These are phyloP conservation scores for Trametes versicolor DNA, from an alignment of 1,284 basidiomycete genomes.

Conservation along the genomic window DNA sequence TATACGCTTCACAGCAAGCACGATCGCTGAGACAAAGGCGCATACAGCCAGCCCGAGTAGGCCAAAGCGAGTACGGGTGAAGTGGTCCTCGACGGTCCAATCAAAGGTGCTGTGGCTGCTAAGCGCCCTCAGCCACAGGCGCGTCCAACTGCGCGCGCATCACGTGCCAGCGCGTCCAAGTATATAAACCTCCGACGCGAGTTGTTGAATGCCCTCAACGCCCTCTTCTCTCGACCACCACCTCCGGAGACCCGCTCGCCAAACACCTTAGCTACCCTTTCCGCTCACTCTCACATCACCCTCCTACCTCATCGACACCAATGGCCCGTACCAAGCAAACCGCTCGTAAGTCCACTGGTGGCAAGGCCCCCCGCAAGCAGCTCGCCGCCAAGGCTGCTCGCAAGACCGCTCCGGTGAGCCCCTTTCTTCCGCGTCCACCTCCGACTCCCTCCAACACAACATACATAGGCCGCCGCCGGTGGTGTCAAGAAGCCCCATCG, in stretches of 20 bases:
- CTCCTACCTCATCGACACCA: slow-evolving; percentile 27
- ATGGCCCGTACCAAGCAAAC: slow-evolving; percentile 82
- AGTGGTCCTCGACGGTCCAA: background rate
- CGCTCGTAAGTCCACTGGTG: slow-evolving; percentile 88
- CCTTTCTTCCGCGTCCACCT: background rate
- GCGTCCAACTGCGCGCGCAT: slow-evolving; percentile 33
- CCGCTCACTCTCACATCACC: slow-evolving; percentile 16
- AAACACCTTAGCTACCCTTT: slow-evolving; percentile 21
- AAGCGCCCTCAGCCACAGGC: slow-evolving; percentile 38
- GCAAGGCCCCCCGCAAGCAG: slow-evolving; percentile 91
- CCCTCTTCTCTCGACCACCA: slow-evolving; percentile 37
- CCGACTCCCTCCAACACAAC: slow-evolving; percentile 2
- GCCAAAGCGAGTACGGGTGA: background rate
- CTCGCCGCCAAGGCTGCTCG: slow-evolving; percentile 87
- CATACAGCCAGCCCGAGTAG: slow-evolving; percentile 8
- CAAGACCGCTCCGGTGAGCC: slow-evolving; percentile 63
- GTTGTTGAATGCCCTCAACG: slow-evolving; percentile 36
- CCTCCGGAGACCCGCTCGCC: slow-evolving; percentile 8
- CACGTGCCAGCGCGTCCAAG: slow-evolving; percentile 38
- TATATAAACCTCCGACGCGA: slow-evolving; percentile 40
- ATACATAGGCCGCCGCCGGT: slow-evolving; percentile 68
- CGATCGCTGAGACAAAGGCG: slow-evolving; percentile 16
- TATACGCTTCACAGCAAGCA: slow-evolving; percentile 1
- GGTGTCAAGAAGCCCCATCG: slow-evolving; percentile 98
- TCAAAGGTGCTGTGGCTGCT: background rate